A percentile compares a stretch with the other conserved stretches of the same genome.
Conservation (phyloP, 495 filamentous ascomycete species). For the Xylaria curta region DNA sequence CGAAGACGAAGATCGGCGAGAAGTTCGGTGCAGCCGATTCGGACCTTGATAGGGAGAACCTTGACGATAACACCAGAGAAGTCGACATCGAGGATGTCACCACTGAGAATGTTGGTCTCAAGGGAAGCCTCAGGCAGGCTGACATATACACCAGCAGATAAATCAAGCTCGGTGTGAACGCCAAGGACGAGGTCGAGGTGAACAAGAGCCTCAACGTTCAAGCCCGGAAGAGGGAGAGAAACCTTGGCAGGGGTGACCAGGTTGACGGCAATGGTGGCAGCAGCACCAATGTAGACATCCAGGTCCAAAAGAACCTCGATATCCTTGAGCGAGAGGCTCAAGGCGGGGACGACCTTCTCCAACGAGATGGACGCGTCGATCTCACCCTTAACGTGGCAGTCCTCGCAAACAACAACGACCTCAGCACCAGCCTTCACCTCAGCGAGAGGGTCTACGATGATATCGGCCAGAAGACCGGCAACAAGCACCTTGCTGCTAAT, state of each 20-base stretch:
- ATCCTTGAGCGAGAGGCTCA: constrained; percentile 40
- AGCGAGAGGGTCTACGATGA: constrained; percentile 32
- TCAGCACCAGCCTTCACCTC: constrained; percentile 34
- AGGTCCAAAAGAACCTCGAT: constrained; percentile 47
- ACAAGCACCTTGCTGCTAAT: constrained; percentile 35
- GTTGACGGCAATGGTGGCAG: constrained; percentile 45
- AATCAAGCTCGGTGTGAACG: constrained; percentile 46
- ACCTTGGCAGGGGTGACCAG: constrained; percentile 43
- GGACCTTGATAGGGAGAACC: constrained; percentile 42
- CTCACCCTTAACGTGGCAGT: constrained; percentile 45
- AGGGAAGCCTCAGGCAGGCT: constrained; percentile 46
- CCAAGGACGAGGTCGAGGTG: constrained; percentile 50
- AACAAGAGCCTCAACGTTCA: constrained; percentile 47
- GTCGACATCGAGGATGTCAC: constrained; percentile 45
- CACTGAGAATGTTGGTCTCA: constrained; percentile 46
- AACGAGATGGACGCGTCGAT: constrained; percentile 43
- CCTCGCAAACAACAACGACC: constrained; percentile 39
- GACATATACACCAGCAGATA: constrained; percentile 50
- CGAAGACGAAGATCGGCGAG: constrained; percentile 42
- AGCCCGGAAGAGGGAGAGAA: constrained; percentile 41
- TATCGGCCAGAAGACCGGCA: constrained; percentile 37
- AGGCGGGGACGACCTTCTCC: constrained; percentile 39
- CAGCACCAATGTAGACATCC: constrained; percentile 41
- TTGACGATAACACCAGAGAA: constrained; percentile 40
- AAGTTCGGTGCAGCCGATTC: constrained; percentile 42